These are phyloP conservation scores for Fusarium virguliforme DNA, from an alignment of 2,329 filamentous ascomycete genomes.

Conservation along the genomic window DNA sequence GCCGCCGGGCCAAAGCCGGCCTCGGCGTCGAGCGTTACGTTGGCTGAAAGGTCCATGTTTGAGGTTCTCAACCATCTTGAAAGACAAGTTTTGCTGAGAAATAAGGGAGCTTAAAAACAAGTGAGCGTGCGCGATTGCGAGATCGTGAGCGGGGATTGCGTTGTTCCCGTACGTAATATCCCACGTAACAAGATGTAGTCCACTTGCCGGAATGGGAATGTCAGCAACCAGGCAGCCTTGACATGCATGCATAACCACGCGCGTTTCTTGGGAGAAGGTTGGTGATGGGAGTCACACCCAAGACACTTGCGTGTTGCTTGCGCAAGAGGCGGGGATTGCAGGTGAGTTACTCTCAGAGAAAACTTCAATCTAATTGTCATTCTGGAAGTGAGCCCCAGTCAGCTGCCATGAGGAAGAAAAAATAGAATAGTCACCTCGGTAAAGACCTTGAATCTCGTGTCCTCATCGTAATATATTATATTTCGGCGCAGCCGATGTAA, in stretches of 20 bases:
- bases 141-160: slow-evolving; percentile 2
- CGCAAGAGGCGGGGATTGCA: background rate
- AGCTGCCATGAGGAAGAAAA: too few relatives aligned
- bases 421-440: too few relatives aligned
- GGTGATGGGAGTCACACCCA: background rate
- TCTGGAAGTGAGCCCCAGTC: too few relatives aligned
- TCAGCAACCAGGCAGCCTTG: background rate
- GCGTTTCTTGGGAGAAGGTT: too few relatives aligned
- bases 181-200: slow-evolving; percentile 8
- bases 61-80: background rate
- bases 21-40: slow-evolving; percentile 5
- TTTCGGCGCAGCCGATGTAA: too few relatives aligned
- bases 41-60: background rate
- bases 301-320: background rate
- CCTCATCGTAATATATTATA: too few relatives aligned
- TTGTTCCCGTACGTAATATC: background rate
- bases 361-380: too few relatives aligned
- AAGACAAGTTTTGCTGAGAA: background rate
- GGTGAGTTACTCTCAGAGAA: too few relatives aligned
- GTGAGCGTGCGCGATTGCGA: slow-evolving; percentile 4
- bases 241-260: background rate
- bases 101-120: background rate
- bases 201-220: slow-evolving; percentile 2
- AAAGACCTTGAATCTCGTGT: too few relatives aligned
- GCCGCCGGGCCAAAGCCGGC: slow-evolving; percentile 20